These are phyloP conservation scores for Ensete glaucum DNA, from an alignment of 176 grass and related monocot species.

Conservation along the genomic window DNA sequence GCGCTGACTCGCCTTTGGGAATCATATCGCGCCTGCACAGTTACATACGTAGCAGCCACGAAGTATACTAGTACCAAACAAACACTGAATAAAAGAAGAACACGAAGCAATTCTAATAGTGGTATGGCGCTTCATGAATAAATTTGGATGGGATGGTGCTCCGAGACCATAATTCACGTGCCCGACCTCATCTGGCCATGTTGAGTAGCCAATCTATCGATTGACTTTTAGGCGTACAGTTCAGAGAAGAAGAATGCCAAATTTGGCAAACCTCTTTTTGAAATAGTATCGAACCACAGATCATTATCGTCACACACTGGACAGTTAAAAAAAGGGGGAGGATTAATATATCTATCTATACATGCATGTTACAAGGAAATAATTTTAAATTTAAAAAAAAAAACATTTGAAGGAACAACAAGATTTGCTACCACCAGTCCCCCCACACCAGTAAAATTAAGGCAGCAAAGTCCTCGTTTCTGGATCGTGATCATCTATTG, in stretches of 20 bases:
- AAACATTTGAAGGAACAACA: slow-evolving; percentile 32
- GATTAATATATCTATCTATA: slow-evolving; percentile 25
- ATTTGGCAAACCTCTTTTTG: not conserved
- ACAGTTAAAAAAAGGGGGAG: not conserved
- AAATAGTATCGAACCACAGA: not conserved
- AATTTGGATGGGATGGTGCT: no score
- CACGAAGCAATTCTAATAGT: no score
- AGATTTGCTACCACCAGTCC: slow-evolving; percentile 30
- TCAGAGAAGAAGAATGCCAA: not conserved
- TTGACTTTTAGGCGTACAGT: no score
- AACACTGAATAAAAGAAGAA: no score
- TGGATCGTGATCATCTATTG: slow-evolving; percentile 28
- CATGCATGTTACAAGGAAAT: slow-evolving; percentile 35
- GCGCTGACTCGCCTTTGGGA: not conserved
- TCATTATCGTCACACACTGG: not conserved
- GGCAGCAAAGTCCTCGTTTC: slow-evolving; percentile 43
- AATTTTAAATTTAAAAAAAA: not conserved
- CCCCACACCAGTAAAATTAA: slow-evolving; percentile 21
- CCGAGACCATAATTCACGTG: no score
- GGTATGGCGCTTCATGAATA: no score
- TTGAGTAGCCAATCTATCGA: no score
- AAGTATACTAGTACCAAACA: not conserved
- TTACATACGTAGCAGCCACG: not conserved
- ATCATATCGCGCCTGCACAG: not conserved
- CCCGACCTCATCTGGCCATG: no score